phyloP scores from a whole-genome alignment of 2,329 filamentous ascomycete genomes.

The Aureobasidium sp. region DNA sequence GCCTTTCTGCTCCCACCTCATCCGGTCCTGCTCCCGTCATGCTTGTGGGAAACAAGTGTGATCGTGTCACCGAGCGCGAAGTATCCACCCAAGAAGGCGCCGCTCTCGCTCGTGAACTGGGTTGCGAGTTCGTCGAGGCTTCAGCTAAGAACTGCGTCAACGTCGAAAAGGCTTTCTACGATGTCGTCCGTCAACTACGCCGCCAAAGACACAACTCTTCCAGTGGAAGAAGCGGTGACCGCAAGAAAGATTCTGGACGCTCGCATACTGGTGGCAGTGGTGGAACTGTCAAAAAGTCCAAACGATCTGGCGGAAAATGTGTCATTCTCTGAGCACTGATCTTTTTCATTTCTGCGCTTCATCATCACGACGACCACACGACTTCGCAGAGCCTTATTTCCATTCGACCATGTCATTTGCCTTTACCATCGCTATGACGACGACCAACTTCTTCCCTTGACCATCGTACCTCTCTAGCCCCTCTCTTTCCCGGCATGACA shows the following conservation, averaged over 20 bases:
- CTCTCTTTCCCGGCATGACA: background rate
- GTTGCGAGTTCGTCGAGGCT: conserved; percentile 94
- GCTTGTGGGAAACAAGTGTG: conserved; percentile 98
- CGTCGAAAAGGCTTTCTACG: conserved; percentile 96
- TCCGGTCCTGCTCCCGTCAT: conserved; percentile 79
- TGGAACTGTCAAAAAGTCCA: background rate
- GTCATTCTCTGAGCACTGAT: conserved; percentile 14
- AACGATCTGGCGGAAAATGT: conserved; percentile 16
- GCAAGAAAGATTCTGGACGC: conserved; percentile 1
- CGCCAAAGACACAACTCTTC: conserved; percentile 53
- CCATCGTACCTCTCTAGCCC: background rate
- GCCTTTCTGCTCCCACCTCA: conserved; percentile 45
- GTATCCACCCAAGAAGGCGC: conserved; percentile 95
- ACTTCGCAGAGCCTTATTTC: conserved; percentile 12
- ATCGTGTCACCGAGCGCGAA: conserved; percentile 89
- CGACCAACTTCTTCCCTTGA: background rate
- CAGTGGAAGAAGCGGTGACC: conserved; percentile 2
- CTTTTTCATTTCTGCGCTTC: background rate
- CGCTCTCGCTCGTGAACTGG: conserved; percentile 81
- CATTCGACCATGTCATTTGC: conserved; percentile 3
- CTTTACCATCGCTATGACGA: background rate
- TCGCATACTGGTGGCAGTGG: background rate
- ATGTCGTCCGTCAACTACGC: conserved; percentile 86
- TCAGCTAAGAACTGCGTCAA: conserved; percentile 98
- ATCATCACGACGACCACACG: conserved; percentile 11